A percentile compares a stretch with the other conserved stretches of the same genome.
These are phyloP conservation scores for Fusarium sp. DNA, from an alignment of 2,329 filamentous ascomycete species.

Conservation along the genomic window DNA sequence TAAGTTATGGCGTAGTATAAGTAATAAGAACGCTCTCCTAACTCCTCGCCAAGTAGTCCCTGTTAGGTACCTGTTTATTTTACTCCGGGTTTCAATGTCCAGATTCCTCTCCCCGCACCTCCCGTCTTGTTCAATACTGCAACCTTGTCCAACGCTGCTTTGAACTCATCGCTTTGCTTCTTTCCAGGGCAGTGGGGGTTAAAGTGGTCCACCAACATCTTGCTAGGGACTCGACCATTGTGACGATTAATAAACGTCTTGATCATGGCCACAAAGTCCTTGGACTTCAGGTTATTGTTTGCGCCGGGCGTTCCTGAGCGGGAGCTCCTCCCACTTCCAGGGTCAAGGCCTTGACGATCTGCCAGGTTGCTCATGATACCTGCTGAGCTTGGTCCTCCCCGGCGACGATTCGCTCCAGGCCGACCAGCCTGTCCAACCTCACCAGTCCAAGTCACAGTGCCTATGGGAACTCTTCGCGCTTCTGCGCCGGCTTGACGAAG, in stretches of 20 bases:
- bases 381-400: constrained; percentile 66
- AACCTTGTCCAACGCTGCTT: constrained; percentile 81
- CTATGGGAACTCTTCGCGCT: constrained; percentile 79
- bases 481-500: constrained; percentile 80
- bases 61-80: constrained; percentile 4
- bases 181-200: constrained; percentile 77
- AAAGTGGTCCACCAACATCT: constrained; percentile 92
- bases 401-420: constrained; percentile 68
- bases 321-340: constrained; percentile 60
- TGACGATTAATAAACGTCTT: constrained; percentile 83
- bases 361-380: constrained; percentile 70
- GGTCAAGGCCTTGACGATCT: constrained; percentile 66
- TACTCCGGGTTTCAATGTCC: constrained; percentile 60
- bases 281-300: constrained; percentile 61
- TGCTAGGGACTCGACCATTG: constrained; percentile 82
- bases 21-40: constrained; percentile 13
- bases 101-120: constrained; percentile 66
- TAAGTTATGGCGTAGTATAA: constrained; percentile 13
- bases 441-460: constrained; percentile 95
- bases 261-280: constrained; percentile 79
- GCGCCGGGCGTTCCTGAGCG: constrained; percentile 60
- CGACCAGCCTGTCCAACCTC: constrained; percentile 82
- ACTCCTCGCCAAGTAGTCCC: constrained; percentile 34
- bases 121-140: constrained; percentile 76
- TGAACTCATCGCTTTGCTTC: constrained; percentile 83